Conservation (phyloP, 2,329 filamentous ascomycete species). For the Ophiosphaerella korrae region DNA sequence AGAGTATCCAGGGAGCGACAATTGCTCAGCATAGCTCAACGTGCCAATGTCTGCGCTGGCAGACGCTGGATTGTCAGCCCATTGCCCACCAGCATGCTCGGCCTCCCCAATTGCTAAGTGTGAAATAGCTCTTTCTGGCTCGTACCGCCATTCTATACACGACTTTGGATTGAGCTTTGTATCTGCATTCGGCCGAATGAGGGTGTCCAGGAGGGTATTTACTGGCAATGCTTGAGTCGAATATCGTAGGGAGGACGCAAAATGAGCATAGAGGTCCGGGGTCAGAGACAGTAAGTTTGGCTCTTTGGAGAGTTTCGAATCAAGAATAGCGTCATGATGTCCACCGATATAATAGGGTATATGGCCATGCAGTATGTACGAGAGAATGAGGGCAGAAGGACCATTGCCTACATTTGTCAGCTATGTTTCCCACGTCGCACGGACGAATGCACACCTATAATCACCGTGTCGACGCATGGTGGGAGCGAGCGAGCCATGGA, state of each 20-base stretch:
- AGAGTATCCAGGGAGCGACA: conserved; percentile 64
- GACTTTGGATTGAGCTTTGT: conserved; percentile 59
- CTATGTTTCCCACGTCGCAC: neutral
- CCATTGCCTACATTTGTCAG: conserved; percentile 60
- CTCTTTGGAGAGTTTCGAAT: conserved; percentile 57
- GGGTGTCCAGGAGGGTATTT: conserved; percentile 64
- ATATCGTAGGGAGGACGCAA: conserved; percentile 64
- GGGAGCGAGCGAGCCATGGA: conserved; percentile 47
- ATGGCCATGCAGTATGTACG: conserved; percentile 66
- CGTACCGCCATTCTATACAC: conserved; percentile 60
- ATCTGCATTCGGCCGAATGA: conserved; percentile 64
- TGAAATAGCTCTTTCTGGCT: conserved; percentile 56
- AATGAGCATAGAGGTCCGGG: conserved; percentile 61
- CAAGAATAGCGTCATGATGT: conserved; percentile 63
- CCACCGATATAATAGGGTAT: conserved; percentile 61
- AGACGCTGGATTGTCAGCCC: conserved; percentile 60
- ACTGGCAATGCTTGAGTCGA: conserved; percentile 65
- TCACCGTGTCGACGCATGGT: conserved; percentile 48
- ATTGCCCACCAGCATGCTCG: conserved; percentile 61
- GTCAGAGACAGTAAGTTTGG: conserved; percentile 56
- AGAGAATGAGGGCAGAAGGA: conserved; percentile 65
- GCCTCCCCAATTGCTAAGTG: conserved; percentile 62
- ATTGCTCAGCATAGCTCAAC: conserved; percentile 66
- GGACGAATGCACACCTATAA: conserved; percentile 38
- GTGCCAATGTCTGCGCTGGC: conserved; percentile 63